These are phyloP conservation scores for Sicyos edulis DNA, from an alignment of 306 rosid genomes.

Conservation along the genomic window DNA sequence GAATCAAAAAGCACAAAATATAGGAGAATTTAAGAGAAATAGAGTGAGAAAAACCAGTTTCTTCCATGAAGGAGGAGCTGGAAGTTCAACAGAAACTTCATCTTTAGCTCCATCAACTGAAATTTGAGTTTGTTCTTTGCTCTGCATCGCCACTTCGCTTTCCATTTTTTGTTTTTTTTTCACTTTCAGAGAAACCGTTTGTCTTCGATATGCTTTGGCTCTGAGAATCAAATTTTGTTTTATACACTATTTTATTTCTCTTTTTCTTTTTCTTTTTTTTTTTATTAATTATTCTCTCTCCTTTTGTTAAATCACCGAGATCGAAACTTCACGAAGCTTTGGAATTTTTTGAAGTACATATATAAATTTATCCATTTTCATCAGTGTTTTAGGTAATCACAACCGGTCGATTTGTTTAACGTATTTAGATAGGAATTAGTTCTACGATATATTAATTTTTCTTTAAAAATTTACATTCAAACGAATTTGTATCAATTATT, in stretches of 20 bases:
- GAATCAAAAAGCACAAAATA: neutral
- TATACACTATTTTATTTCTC: neutral
- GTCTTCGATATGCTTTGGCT: conserved; percentile 9
- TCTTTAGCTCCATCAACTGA: conserved; percentile 37
- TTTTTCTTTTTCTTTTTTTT: neutral
- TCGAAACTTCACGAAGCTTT: neutral
- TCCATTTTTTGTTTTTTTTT: conserved; percentile 3
- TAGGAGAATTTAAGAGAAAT: neutral
- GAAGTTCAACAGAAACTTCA: conserved; percentile 59
- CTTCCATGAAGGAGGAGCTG: conserved; percentile 87
- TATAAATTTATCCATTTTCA: no score
- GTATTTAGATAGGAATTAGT: no score
- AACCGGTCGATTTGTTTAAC: no score
- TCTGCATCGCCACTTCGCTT: conserved; percentile 2
- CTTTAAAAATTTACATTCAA: no score
- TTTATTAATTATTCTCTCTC: neutral
- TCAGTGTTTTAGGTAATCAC: no score
- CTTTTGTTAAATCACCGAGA: neutral
- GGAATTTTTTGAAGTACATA: no score
- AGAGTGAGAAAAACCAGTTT: conserved; percentile 55
- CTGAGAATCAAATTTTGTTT: neutral
- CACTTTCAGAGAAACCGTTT: neutral
- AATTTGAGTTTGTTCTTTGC: neutral
- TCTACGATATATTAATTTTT: no score
- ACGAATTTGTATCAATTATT: no score